phyloP scores from a whole-genome alignment of 2,329 filamentous ascomycete species.

The Sarocladiaceae sp. region DNA sequence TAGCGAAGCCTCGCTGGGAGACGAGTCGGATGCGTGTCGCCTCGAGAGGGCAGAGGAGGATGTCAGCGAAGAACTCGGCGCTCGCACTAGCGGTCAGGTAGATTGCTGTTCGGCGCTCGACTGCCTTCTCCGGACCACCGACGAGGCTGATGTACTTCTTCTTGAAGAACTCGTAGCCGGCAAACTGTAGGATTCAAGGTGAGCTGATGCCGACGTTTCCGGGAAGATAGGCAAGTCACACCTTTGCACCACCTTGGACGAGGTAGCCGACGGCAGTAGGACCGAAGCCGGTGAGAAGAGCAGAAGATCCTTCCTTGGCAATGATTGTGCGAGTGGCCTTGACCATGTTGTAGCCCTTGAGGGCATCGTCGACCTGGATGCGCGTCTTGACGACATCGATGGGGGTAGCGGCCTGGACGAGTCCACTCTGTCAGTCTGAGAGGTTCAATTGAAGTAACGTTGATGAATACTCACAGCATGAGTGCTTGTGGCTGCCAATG shows the following conservation, averaged over 20 bases:
- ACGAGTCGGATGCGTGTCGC: constrained; percentile 74
- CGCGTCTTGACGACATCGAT: constrained; percentile 78
- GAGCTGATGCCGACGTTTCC: no score
- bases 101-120: constrained; percentile 44
- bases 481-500: constrained; percentile 44
- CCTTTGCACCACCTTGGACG: constrained; percentile 79
- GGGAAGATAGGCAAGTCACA: no score
- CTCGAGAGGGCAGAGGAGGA: constrained; percentile 85
- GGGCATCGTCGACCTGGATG: constrained; percentile 80
- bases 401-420: constrained; percentile 41
- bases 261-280: constrained; percentile 84
- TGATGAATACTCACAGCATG: constrained; percentile 36
- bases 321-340: constrained; percentile 74
- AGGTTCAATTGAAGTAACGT: background rate
- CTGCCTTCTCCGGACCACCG: constrained; percentile 43
- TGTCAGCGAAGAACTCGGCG: constrained; percentile 68
- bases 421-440: constrained; percentile 7
- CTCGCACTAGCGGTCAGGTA: constrained; percentile 68
- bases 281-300: constrained; percentile 76
- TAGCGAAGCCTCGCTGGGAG: constrained; percentile 72
- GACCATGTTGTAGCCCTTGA: constrained; percentile 80
- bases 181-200: no score
- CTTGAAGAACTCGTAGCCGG: constrained; percentile 93
- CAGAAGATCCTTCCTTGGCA: constrained; percentile 69
- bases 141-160: constrained; percentile 70